Conservation (phyloP, 2,329 filamentous ascomycete genomes). For the Alternaria sp. region DNA sequence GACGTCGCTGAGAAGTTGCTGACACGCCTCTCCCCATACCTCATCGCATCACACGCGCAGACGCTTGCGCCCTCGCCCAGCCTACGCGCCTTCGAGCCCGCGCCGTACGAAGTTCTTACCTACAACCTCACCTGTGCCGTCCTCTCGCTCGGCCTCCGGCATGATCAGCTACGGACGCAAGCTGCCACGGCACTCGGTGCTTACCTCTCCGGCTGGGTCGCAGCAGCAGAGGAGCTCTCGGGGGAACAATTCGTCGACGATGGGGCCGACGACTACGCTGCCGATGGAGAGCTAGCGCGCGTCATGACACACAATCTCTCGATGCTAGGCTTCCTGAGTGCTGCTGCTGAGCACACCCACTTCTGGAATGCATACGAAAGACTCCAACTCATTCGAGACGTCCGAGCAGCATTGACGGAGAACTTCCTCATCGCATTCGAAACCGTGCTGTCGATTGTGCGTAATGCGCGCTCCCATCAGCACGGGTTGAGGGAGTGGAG, state of each 20-base stretch:
- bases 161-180: slow-evolving; percentile 70
- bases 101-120: slow-evolving; percentile 84
- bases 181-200: slow-evolving; percentile 71
- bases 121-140: slow-evolving; percentile 80
- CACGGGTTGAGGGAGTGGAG: slow-evolving; percentile 82
- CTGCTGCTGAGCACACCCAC: slow-evolving; percentile 75
- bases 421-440: slow-evolving; percentile 85
- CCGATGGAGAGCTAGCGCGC: slow-evolving; percentile 63
- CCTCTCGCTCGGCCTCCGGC: slow-evolving; percentile 78
- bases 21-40: slow-evolving; percentile 80
- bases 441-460: slow-evolving; percentile 86
- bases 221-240: slow-evolving; percentile 64
- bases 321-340: slow-evolving; percentile 88
- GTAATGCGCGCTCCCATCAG: slow-evolving; percentile 74
- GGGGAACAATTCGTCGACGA: slow-evolving; percentile 62
- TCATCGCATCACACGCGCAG: slow-evolving; percentile 84
- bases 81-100: slow-evolving; percentile 82
- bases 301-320: slow-evolving; percentile 81
- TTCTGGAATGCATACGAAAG: slow-evolving; percentile 83
- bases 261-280: slow-evolving; percentile 56
- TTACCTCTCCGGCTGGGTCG: slow-evolving; percentile 75
- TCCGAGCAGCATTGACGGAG: slow-evolving; percentile 80
- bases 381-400: slow-evolving; percentile 71
- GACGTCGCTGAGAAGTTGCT: slow-evolving; percentile 80
- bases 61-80: slow-evolving; percentile 79